Evolutionary conservation across 495 filamentous ascomycete species (phyloP).

Genomic region (Symbiotaphrina buchneri): DNA sequence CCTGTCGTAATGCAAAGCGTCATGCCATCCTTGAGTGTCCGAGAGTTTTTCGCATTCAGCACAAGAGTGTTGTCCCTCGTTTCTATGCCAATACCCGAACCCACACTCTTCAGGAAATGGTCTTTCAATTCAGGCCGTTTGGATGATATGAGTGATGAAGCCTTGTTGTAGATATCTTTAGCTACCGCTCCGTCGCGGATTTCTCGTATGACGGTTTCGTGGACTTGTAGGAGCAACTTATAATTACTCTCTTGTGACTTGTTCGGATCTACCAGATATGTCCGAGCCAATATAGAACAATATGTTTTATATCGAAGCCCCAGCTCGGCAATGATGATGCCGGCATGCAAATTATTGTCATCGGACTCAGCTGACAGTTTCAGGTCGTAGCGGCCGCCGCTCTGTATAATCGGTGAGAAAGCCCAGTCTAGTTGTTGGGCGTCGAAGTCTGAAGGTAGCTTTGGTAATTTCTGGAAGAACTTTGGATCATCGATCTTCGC

Average conservation of each 20-base stretch:
- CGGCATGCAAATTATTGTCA: conserved; percentile 68
- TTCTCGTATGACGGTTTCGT: conserved; percentile 71
- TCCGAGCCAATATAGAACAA: conserved; percentile 69
- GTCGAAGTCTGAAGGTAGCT: conserved; percentile 73
- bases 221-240: conserved; percentile 68
- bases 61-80: conserved; percentile 58
- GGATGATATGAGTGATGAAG: conserved; percentile 45
- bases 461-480: conserved; percentile 72
- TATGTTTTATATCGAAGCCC: conserved; percentile 91
- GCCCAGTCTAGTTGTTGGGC: conserved; percentile 84
- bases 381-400: conserved; percentile 85
- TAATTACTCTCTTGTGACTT: conserved; percentile 88
- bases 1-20: conserved; percentile 76
- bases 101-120: conserved; percentile 77
- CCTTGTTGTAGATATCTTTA: conserved; percentile 86
- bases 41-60: conserved; percentile 63
- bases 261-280: conserved; percentile 90
- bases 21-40: conserved; percentile 85
- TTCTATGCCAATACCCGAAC: conserved; percentile 83
- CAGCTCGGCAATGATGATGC: conserved; percentile 78
- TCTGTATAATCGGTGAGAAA: conserved; percentile 78
- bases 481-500: conserved; percentile 78
- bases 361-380: conserved; percentile 53
- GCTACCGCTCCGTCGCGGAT: conserved; percentile 68
- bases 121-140: conserved; percentile 90